Percentiles rank a stretch among this genome's conserved stretches.
phyloP scores from a whole-genome alignment of 371 early-diverging fungal species.

The Lichtheimia hyalospora region DNA sequence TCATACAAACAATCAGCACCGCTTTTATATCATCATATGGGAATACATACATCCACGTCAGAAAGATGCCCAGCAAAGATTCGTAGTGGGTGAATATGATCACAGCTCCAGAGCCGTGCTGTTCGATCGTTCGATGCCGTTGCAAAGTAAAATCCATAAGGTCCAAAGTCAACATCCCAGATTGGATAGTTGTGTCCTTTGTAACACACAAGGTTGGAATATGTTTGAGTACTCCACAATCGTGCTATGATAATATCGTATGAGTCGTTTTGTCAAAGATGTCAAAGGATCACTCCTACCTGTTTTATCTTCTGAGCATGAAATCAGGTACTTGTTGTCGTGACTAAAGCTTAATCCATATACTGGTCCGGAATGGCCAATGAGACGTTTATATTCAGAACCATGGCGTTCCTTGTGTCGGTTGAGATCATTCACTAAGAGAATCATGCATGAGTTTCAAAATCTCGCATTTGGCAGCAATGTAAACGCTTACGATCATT shows the following conservation, averaged over 20 bases:
- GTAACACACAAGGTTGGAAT: conserved; percentile 89
- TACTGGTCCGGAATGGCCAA: conserved; percentile 98
- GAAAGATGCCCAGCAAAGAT: conserved; percentile 98
- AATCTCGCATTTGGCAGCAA: background rate
- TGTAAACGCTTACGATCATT: conserved; percentile 42
- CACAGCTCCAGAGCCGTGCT: conserved; percentile 96
- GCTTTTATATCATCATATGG: background rate
- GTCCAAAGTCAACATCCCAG: conserved; percentile 94
- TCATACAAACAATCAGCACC: background rate
- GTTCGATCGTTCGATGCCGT: conserved; percentile 97
- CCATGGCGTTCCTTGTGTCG: conserved; percentile 52
- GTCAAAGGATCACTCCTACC: conserved; percentile 41
- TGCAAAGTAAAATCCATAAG: conserved; percentile 95
- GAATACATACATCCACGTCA: conserved; percentile 90
- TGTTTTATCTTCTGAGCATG: conserved; percentile 96
- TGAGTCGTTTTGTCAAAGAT: background rate
- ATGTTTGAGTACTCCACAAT: conserved; percentile 95
- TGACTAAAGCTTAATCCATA: conserved; percentile 90
- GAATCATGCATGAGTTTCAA: conserved; percentile 1
- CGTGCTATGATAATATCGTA: conserved; percentile 62
- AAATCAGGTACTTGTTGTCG: conserved; percentile 88
- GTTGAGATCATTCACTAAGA: conserved; percentile 49
- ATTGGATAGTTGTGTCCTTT: conserved; percentile 98
- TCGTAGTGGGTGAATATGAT: conserved; percentile 93
- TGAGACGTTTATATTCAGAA: conserved; percentile 63